Evolutionary conservation across 345 rosid species (phyloP).

Genomic region (Hibiscus trionum): DNA sequence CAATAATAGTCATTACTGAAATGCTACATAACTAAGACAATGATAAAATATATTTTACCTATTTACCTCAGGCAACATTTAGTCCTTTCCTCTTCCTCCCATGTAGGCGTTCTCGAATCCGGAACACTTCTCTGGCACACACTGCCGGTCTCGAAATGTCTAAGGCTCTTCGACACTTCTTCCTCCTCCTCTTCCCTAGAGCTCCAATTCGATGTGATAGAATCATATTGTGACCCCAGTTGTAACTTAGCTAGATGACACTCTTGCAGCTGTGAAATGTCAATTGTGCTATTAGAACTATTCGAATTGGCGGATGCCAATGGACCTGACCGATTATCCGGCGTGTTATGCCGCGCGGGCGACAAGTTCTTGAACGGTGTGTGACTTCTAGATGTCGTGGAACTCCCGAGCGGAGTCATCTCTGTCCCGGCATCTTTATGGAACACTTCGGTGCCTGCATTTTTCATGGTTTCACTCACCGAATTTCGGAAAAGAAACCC

Average conservation of each 20-base stretch:
- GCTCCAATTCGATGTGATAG: slow-evolving; percentile 71
- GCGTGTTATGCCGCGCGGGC: slow-evolving; percentile 91
- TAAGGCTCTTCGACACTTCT: slow-evolving; percentile 73
- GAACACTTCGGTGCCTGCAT: slow-evolving; percentile 37
- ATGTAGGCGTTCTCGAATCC: slow-evolving; percentile 53
- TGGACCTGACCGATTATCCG: slow-evolving; percentile 81
- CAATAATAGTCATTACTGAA: not conserved
- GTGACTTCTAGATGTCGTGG: slow-evolving; percentile 71
- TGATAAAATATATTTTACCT: not conserved
- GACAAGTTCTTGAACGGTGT: slow-evolving; percentile 64
- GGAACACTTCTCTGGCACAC: slow-evolving; percentile 41
- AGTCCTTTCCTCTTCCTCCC: slow-evolving; percentile 81
- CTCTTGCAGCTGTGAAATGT: slow-evolving; percentile 55
- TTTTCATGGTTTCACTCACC: slow-evolving; percentile 34
- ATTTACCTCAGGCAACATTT: slow-evolving; percentile 74
- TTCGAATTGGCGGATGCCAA: slow-evolving; percentile 32
- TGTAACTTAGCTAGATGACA: slow-evolving; percentile 70
- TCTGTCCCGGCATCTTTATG: slow-evolving; percentile 80
- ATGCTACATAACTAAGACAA: not conserved
- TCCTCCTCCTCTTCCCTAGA: slow-evolving; percentile 88
- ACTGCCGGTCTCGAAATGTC: slow-evolving; percentile 60
- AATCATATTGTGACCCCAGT: slow-evolving; percentile 50
- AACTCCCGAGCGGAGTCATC: slow-evolving; percentile 87
- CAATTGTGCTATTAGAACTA: slow-evolving; percentile 33
- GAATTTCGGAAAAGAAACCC: slow-evolving; percentile 67